Percentiles rank a stretch among this genome's conserved stretches.
These are phyloP conservation scores for Tulasnella sp. DNA, from an alignment of 768 basidiomycete genomes.

Conservation along the genomic window DNA sequence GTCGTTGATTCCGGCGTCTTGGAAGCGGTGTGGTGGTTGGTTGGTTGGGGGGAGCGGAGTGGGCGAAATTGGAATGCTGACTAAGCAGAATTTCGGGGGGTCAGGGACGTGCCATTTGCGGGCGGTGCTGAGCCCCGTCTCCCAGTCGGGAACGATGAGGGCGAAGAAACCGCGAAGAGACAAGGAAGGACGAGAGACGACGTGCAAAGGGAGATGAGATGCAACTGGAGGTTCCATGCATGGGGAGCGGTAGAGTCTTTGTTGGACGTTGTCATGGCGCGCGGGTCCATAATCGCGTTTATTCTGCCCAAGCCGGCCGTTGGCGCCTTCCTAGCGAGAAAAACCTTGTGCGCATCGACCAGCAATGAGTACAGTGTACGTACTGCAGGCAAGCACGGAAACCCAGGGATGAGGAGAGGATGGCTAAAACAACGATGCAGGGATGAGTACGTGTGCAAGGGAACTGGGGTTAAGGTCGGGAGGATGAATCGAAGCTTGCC, in stretches of 20 bases:
- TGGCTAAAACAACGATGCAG: background rate
- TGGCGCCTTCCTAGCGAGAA: slow-evolving; percentile 5
- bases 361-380: slow-evolving; percentile 4
- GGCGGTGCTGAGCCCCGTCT: background rate
- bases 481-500: slow-evolving; percentile 13
- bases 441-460: slow-evolving; percentile 6
- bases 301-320: slow-evolving; percentile 11
- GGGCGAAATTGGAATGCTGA: background rate
- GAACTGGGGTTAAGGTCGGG: slow-evolving; percentile 2
- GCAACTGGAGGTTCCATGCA: background rate
- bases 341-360: background rate
- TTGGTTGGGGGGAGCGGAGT: background rate
- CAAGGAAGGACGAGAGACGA: background rate
- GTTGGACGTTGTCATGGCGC: slow-evolving; percentile 8
- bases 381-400: background rate
- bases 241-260: slow-evolving; percentile 4
- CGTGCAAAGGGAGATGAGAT: slow-evolving; percentile 17
- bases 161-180: slow-evolving; percentile 4
- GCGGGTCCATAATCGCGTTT: background rate
- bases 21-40: background rate
- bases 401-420: background rate
- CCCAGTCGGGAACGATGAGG: background rate
- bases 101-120: background rate
- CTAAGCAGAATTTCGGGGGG: background rate
- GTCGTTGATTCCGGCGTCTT: background rate